Evolutionary conservation across 306 rosid species (phyloP).

Genomic region (Begonia masoniana): DNA sequence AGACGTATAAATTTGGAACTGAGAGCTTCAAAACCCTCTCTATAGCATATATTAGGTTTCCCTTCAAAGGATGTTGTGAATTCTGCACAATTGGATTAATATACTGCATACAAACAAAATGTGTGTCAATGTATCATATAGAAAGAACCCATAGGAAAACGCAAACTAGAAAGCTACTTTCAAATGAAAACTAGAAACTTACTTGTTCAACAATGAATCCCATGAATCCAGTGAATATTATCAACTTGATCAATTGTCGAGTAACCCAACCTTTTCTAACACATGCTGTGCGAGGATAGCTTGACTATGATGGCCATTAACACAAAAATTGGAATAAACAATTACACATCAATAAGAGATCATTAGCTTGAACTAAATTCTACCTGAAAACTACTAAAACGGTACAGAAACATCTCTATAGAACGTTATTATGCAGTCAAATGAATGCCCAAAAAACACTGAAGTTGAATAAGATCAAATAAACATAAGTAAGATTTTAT

Average conservation of each 20-base stretch:
- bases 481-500: no score
- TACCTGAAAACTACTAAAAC: no score
- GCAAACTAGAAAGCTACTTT: neutral
- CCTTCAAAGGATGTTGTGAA: constrained; percentile 94
- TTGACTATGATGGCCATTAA: constrained; percentile 39
- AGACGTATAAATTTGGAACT: constrained; percentile 90
- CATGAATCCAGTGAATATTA: constrained; percentile 91
- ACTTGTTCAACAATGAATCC: constrained; percentile 96
- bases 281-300: constrained; percentile 68
- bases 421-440: no score
- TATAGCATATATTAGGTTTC: constrained; percentile 60
- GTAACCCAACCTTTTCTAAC: constrained; percentile 85
- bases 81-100: constrained; percentile 85
- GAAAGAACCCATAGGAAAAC: constrained; percentile 1
- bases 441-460: no score
- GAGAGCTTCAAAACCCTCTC: constrained; percentile 98
- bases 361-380: neutral
- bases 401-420: no score
- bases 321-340: constrained; percentile 2
- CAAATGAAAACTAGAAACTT: constrained; percentile 17
- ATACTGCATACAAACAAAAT: constrained; percentile 49
- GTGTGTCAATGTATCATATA: constrained; percentile 16
- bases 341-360: neutral
- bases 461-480: no score
- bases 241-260: constrained; percentile 77